Base-by-base conservation (phyloP, 306 rosid species). In the Mimosa bimucronata region DNA sequence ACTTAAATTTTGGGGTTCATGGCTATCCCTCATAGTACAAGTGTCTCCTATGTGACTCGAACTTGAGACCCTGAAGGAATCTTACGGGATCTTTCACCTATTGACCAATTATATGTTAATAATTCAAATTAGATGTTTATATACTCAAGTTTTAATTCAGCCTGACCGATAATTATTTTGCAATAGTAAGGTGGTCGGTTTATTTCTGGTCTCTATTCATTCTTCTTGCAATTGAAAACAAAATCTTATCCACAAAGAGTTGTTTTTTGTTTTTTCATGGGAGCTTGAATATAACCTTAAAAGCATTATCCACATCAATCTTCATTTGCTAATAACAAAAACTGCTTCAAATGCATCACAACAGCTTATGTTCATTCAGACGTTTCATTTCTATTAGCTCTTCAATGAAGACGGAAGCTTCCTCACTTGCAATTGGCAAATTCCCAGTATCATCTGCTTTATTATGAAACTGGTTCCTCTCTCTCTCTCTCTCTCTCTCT, bases 201-300 rank as follows among this genome's bases (percentile, higher is more conserved):
- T 60, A 50, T 31, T 45, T 71, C 70, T 79, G 81, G 86, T 69
- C 73, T 69, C 2, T 26, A 53, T 42, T 16, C 18, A 13, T 10
- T 25, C 55, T 55, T 55, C 62, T 26, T 1, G 25, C 18, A 9
- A 69, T 40, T n/a, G 46, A 41, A 31, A 83, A 73, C 26, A 21
- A 31, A 74, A 80, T 74, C 87, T 86, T 83, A 83, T 86, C 87
- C 78, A 72, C 58, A 52, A 5, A 42, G 45, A 62, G 28, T 16
- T 38, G 6, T 72, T 68, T 75, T 40, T 41, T 69, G 61, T 19
- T 72, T n/a, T n/a, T 13, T 13, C 40, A 55, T 62, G 10, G 53
- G 0, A 23, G 5, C 67, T 46, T 66, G 52, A 73, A 13, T 26
- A 28, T 34, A 48, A 67, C 70, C 71, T 19, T 19, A 25, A 7